phyloP scores from a whole-genome alignment of 2,329 filamentous ascomycete species.

The Fonsecaea nubica region DNA sequence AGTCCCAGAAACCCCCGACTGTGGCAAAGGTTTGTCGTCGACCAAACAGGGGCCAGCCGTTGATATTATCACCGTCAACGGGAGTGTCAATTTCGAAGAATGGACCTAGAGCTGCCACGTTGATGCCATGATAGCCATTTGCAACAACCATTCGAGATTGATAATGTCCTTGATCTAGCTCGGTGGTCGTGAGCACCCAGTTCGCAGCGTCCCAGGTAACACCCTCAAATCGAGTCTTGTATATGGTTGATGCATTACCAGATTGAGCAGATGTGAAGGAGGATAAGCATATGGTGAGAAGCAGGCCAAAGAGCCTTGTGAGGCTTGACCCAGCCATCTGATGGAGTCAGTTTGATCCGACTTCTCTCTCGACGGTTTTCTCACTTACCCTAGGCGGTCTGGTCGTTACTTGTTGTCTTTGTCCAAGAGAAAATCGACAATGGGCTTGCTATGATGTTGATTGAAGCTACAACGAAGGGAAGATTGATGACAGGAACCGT shows the following conservation, averaged over 20 bases:
- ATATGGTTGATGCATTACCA: slow-evolving; percentile 43
- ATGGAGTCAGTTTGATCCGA: not conserved
- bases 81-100: slow-evolving; percentile 66
- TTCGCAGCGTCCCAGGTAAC: slow-evolving; percentile 66
- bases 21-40: slow-evolving; percentile 70
- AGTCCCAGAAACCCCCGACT: slow-evolving; percentile 70
- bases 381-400: not conserved
- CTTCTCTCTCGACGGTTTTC: not conserved
- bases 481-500: not conserved
- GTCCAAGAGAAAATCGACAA: not conserved
- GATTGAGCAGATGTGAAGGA: slow-evolving; percentile 24
- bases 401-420: not conserved
- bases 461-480: slow-evolving; percentile 6
- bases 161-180: slow-evolving; percentile 64
- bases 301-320: slow-evolving; percentile 2
- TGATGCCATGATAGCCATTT: slow-evolving; percentile 71
- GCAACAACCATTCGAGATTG: slow-evolving; percentile 66
- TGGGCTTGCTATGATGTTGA: not conserved
- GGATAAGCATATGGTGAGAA: slow-evolving; percentile 14
- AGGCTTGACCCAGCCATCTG: slow-evolving; percentile 23
- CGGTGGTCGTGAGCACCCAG: slow-evolving; percentile 62
- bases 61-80: slow-evolving; percentile 61
- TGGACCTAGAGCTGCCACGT: slow-evolving; percentile 66
- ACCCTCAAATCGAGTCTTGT: slow-evolving; percentile 58
- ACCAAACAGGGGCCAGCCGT: slow-evolving; percentile 72